Evolutionary conservation across 768 basidiomycete genomes (phyloP).

Genomic region (Tylopilus sp.): DNA sequence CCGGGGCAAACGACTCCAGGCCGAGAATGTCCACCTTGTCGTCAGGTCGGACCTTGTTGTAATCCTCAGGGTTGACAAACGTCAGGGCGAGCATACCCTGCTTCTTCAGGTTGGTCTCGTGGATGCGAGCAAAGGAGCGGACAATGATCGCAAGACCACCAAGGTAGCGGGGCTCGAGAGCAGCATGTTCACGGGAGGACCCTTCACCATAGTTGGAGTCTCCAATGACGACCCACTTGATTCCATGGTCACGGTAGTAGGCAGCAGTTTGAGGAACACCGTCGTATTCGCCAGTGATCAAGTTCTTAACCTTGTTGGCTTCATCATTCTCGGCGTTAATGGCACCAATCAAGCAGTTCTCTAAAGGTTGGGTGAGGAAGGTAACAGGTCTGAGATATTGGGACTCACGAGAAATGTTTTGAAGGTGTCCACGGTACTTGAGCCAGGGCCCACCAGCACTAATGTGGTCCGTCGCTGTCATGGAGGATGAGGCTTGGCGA

Average conservation of each 20-base stretch:
- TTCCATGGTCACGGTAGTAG: conserved; percentile 82
- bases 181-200: conserved; percentile 97
- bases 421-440: conserved; percentile 98
- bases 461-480: conserved; percentile 83
- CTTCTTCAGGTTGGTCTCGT: conserved; percentile 99
- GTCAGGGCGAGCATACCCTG: conserved; percentile 98
- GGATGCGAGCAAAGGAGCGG: conserved; percentile 96
- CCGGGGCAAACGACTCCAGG: conserved; percentile 84
- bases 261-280: conserved; percentile 84
- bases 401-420: conserved; percentile 90
- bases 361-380: conserved; percentile 34
- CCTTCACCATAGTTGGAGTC: conserved; percentile 97
- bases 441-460: conserved; percentile 98
- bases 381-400: neutral
- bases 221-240: conserved; percentile 98
- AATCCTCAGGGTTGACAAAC: conserved; percentile 88
- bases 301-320: conserved; percentile 95
- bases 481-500: conserved; percentile 1
- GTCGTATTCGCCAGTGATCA: conserved; percentile 80
- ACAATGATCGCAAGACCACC: conserved; percentile 95
- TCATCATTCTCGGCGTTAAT: conserved; percentile 95
- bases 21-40: conserved; percentile 91
- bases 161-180: conserved; percentile 92
- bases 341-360: conserved; percentile 97
- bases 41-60: conserved; percentile 84